These are phyloP conservation scores for Tetracladium setigerum DNA, from an alignment of 495 filamentous ascomycete species.

Conservation along the genomic window DNA sequence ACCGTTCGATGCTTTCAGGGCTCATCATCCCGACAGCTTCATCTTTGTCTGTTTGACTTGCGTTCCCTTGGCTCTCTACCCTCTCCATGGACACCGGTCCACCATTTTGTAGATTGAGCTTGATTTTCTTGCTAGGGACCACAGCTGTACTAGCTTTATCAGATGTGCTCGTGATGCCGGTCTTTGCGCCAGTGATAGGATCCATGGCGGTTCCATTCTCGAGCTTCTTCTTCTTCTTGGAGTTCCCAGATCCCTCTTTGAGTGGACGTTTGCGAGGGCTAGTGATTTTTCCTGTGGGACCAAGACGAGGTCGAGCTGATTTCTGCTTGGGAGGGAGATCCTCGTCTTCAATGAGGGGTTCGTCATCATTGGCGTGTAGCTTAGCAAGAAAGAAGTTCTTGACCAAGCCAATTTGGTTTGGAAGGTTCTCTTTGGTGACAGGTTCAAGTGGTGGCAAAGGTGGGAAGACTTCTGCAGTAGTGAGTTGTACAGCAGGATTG, in stretches of 20 bases:
- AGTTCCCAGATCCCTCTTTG: slow-evolving; percentile 61
- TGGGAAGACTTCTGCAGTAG: slow-evolving; percentile 53
- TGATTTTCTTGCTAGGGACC: slow-evolving; percentile 34
- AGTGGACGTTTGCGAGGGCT: slow-evolving; percentile 82
- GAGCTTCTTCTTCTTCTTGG: slow-evolving; percentile 68
- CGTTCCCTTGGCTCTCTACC: slow-evolving; percentile 41
- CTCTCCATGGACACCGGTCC: slow-evolving; percentile 36
- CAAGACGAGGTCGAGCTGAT: slow-evolving; percentile 84
- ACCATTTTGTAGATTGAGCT: slow-evolving; percentile 27
- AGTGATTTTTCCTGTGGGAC: slow-evolving; percentile 90
- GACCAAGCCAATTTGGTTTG: slow-evolving; percentile 74
- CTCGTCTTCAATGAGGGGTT: slow-evolving; percentile 87
- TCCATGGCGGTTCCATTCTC: slow-evolving; percentile 37
- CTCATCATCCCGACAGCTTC: slow-evolving; percentile 58
- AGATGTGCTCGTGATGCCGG: slow-evolving; percentile 26
- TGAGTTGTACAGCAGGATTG: slow-evolving; percentile 40
- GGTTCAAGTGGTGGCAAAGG: slow-evolving; percentile 68
- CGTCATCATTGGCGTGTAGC: slow-evolving; percentile 70
- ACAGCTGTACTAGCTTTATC: slow-evolving; percentile 31
- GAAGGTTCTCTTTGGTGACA: slow-evolving; percentile 70
- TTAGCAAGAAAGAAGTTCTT: slow-evolving; percentile 86
- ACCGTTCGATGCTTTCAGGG: slow-evolving; percentile 52
- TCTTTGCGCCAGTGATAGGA: slow-evolving; percentile 28
- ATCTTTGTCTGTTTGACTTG: slow-evolving; percentile 43
- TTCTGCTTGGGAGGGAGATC: slow-evolving; percentile 89